Evolutionary conservation across 371 early-diverging fungal species (phyloP), one percentile per base, ranked within the genome.

Genomic region (Syncephalastrum racemosum): DNA sequence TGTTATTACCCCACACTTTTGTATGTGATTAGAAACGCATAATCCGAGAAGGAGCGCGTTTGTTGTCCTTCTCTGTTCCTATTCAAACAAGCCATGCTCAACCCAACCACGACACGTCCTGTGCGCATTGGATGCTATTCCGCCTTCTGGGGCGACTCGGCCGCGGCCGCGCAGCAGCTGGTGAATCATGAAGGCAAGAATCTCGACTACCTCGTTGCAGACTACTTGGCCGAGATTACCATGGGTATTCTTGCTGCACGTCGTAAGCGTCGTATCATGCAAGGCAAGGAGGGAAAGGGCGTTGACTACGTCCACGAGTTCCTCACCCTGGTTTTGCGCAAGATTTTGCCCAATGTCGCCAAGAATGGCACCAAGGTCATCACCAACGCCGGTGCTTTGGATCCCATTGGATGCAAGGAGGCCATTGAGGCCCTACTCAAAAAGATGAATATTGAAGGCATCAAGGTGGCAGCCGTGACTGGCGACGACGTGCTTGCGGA

Each of bases 331-430:
- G 87, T 85, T 8, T 58, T 84, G 49, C 62, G 67, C 31, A 71
- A 70, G 27, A 73, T 83, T n/a, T 54, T 82, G 50, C 84, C 81
- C 3, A 73, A 76, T 42, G 63, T 88, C 48, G 68, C 77, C 23
- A 79, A 79, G 58, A 77, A 82, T 48, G 79, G 81, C 20, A 87
- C 84, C 55, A 85, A 79, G 59, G 66, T 90, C 45, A 73, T 90
- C 57, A 90, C 90, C 22, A 90, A 90, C 63, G 90, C 90, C 3
- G 90, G 90, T 42, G 90, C 83, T 4, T 68, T 90, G 42, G 86
- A 88, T 53, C 90, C 90, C 15, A 48, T 83, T n/a, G 82, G 75
- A 13, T 80, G 84, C 59, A 90, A 90, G 59, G 68, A 71, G 36
- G 89, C 88, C 6, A 87, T 90, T 47, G 90, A 90, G 58, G 56